phyloP scores from a whole-genome alignment of 1,284 basidiomycete genomes.

The Thelephora terrestris region DNA sequence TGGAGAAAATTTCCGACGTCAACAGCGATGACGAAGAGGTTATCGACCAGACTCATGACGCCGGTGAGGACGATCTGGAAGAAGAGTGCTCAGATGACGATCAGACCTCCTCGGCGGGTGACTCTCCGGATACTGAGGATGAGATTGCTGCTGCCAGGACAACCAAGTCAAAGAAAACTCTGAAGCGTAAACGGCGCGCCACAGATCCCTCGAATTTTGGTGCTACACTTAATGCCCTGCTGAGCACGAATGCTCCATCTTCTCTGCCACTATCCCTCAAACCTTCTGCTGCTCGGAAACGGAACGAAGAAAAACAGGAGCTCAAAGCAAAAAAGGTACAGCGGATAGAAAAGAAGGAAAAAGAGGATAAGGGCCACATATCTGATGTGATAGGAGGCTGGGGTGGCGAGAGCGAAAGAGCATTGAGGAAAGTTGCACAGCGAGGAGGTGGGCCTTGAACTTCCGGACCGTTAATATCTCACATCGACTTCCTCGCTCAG shows the following conservation, averaged over 20 bases:
- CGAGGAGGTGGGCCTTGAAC: constrained; percentile 55
- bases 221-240: constrained; percentile 54
- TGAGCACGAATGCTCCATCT: constrained; percentile 58
- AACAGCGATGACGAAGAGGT: constrained; percentile 1
- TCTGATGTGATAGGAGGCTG: constrained; percentile 74
- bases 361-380: constrained; percentile 62
- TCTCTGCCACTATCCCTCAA: constrained; percentile 63
- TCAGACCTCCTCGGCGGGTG: constrained; percentile 16
- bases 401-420: constrained; percentile 70
- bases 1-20: constrained; percentile 5
- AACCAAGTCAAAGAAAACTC: constrained; percentile 64
- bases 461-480: background rate
- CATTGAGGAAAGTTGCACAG: constrained; percentile 71
- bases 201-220: constrained; percentile 68
- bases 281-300: constrained; percentile 55
- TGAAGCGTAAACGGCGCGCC: constrained; percentile 71
- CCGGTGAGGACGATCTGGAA: constrained; percentile 18
- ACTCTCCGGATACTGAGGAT: constrained; percentile 43
- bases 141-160: constrained; percentile 45
- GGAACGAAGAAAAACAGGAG: constrained; percentile 66
- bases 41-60: background rate
- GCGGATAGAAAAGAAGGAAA: constrained; percentile 62
- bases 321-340: constrained; percentile 56
- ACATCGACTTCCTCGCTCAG: constrained; percentile 24
- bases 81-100: constrained; percentile 18